Evolutionary conservation across 345 rosid genomes (phyloP).

Genomic region (Eucalyptus cladocalyx): DNA sequence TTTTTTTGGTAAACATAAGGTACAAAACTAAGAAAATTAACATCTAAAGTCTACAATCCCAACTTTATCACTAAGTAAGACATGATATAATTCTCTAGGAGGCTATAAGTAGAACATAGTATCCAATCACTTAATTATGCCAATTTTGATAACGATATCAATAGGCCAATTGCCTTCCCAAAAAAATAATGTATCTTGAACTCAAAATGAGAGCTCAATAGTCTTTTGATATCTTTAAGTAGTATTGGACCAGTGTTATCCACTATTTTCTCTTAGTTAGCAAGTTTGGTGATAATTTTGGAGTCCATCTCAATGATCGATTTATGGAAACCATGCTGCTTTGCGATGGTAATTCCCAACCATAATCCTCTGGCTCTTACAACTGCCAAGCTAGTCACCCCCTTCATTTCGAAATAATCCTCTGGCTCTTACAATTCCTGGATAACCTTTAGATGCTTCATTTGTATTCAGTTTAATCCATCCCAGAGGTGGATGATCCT

Average conservation of each 20-base stretch:
- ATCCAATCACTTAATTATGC: neutral
- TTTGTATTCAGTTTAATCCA: neutral
- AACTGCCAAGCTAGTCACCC: neutral
- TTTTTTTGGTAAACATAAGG: no score
- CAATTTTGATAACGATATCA: neutral
- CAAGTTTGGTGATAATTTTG: neutral
- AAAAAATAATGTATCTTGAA: neutral
- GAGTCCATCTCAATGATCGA: neutral
- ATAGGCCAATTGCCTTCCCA: neutral
- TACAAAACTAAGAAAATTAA: no score
- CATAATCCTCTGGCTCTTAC: neutral
- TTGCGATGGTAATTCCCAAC: neutral
- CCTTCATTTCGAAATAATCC: neutral
- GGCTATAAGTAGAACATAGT: neutral
- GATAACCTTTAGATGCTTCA: neutral
- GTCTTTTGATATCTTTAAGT: neutral
- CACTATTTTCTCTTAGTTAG: neutral
- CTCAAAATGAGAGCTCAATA: neutral
- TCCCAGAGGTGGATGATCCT: neutral
- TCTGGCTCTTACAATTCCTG: neutral
- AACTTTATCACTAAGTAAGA: neutral
- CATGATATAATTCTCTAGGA: neutral
- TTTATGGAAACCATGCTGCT: neutral
- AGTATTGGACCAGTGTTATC: neutral
- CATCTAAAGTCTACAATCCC: neutral